These are phyloP conservation scores for Pseudodiploospora longispora DNA, from an alignment of 2,329 filamentous ascomycete species.

Conservation along the genomic window DNA sequence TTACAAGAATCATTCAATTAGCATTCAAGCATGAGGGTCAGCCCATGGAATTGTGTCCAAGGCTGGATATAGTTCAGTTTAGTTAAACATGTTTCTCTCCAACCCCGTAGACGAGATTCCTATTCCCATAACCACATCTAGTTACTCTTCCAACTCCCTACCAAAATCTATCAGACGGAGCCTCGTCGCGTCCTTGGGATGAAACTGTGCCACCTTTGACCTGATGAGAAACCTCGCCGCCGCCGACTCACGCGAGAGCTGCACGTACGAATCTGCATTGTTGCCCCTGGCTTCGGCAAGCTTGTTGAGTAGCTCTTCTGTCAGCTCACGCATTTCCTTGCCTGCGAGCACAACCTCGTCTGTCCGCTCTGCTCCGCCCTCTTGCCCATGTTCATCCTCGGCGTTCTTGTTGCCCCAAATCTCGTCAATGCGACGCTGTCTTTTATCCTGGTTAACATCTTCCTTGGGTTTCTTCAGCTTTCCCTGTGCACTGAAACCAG, in stretches of 20 bases:
- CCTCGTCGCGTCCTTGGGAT: conserved; percentile 53
- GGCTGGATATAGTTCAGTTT: too few relatives aligned
- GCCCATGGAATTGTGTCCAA: too few relatives aligned
- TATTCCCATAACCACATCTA: conserved; percentile 7
- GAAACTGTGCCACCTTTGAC: conserved; percentile 58
- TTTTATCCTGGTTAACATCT: conserved; percentile 35
- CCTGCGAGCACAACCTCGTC: conserved; percentile 44
- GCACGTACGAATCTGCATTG: conserved; percentile 49
- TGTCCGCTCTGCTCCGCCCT: conserved; percentile 19
- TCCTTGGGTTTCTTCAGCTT: conserved; percentile 43
- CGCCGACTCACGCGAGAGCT: conserved; percentile 51
- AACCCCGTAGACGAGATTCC: too few relatives aligned
- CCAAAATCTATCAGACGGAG: conserved; percentile 57
- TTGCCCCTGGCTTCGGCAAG: conserved; percentile 47
- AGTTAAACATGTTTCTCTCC: too few relatives aligned
- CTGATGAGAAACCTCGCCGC: conserved; percentile 56
- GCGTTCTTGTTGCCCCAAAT: conserved; percentile 43
- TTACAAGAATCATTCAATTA: too few relatives aligned
- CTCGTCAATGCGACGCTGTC: conserved; percentile 55
- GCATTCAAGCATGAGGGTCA: too few relatives aligned
- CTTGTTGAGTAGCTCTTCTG: conserved; percentile 52
- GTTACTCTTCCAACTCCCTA: conserved; percentile 48
- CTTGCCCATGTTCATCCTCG: conserved; percentile 9
- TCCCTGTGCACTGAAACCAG: conserved; percentile 53
- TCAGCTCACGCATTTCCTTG: conserved; percentile 51